A percentile compares a stretch with the other conserved stretches of the same genome.
These are phyloP conservation scores for Aspergillus ochraceus DNA, from an alignment of 2,329 filamentous ascomycete species.

Conservation along the genomic window DNA sequence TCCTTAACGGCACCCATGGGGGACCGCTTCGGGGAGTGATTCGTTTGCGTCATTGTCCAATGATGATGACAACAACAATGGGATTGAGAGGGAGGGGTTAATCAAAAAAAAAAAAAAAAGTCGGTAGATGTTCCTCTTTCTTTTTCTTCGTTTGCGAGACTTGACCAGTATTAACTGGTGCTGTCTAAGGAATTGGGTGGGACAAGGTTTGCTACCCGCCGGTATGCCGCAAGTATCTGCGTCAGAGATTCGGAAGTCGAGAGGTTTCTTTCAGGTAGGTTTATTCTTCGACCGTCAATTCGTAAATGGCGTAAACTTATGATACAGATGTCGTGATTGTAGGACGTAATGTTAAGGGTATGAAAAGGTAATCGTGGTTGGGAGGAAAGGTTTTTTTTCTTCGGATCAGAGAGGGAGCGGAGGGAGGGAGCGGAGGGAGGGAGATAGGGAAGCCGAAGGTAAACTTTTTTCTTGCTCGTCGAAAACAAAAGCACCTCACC, in stretches of 20 bases:
- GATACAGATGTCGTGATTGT: constrained; percentile 2
- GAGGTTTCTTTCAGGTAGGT: constrained; percentile 1
- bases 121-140: not conserved
- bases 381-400: constrained; percentile 6
- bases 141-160: not conserved
- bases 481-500: constrained; percentile 35
- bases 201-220: constrained; percentile 23
- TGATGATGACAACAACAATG: constrained; percentile 3
- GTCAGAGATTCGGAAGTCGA: constrained; percentile 17
- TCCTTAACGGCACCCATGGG: constrained; percentile 28
- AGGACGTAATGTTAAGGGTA: not conserved
- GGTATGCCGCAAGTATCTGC: constrained; percentile 17
- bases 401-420: constrained; percentile 17
- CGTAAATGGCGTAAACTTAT: constrained; percentile 11
- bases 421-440: constrained; percentile 14
- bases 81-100: constrained; percentile 9
- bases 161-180: constrained; percentile 3
- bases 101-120: not conserved
- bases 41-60: constrained; percentile 25
- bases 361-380: constrained; percentile 3
- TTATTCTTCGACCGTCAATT: constrained; percentile 13
- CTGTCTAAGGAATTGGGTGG: not conserved
- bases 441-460: constrained; percentile 2
- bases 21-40: constrained; percentile 29
- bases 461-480: constrained; percentile 9